Conservation (phyloP, 768 basidiomycete genomes). For the Gloeopeniophorella convolvens region DNA sequence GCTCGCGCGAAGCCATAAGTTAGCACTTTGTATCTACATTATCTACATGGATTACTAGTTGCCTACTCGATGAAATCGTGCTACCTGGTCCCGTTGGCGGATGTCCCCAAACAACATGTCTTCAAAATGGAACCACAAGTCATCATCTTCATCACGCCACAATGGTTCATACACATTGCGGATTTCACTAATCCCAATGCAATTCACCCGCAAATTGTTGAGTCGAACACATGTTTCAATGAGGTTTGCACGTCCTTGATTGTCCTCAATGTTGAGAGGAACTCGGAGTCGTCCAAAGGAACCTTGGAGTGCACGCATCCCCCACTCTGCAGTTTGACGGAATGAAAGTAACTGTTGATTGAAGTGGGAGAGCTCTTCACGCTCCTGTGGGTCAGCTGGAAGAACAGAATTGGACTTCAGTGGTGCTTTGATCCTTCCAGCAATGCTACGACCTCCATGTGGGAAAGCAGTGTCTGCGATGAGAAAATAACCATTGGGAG, state of each 20-base stretch:
- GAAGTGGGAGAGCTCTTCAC: conserved; percentile 24
- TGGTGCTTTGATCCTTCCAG: conserved; percentile 26
- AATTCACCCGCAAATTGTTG: conserved; percentile 31
- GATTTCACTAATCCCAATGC: conserved; percentile 39
- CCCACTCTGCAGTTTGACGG: conserved; percentile 48
- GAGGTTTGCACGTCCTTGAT: conserved; percentile 24
- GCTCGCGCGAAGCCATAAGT: too few relatives aligned
- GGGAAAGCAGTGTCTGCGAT: conserved; percentile 44
- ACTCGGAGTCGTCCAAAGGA: conserved; percentile 36
- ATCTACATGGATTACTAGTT: too few relatives aligned
- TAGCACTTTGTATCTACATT: too few relatives aligned
- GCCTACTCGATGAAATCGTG: too few relatives aligned
- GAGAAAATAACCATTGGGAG: conserved; percentile 38
- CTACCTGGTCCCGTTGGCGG: conserved; percentile 4
- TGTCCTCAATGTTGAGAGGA: conserved; percentile 27
- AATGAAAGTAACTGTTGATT: conserved; percentile 38
- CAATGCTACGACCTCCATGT: conserved; percentile 28
- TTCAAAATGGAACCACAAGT: conserved; percentile 33
- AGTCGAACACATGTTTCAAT: conserved; percentile 33
- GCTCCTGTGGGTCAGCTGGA: conserved; percentile 16
- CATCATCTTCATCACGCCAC: conserved; percentile 29
- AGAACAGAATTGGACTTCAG: conserved; percentile 30
- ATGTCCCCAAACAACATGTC: conserved; percentile 33
- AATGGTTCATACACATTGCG: conserved; percentile 34
- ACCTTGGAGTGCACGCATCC: conserved; percentile 39